Evolutionary conservation across 306 rosid genomes (phyloP), one percentile per base, ranked within the genome.

Genomic region (Prosopis cineraria): DNA sequence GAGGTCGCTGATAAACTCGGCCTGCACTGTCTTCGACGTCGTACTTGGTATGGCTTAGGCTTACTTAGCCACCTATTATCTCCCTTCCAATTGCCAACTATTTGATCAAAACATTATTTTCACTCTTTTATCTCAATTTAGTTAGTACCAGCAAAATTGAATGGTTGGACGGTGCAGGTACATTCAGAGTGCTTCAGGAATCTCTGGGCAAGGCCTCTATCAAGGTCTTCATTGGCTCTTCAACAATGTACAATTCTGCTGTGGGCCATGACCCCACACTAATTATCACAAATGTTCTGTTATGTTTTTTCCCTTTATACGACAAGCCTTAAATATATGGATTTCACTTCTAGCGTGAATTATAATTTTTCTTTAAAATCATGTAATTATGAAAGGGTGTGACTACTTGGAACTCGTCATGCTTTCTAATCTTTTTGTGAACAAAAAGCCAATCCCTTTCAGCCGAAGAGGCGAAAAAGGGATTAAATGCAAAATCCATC

Each of bases 181-280:
- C 78, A 78, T 84, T 79, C 88, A 82, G 60, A 56, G 84, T 43
- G 67, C 86, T 70, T 85, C 81, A 72, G 86, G 86, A 76, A 74
- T 78, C 55, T 71, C 84, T 27, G 80, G 91, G 55, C 78, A 84
- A 65, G 90, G 87, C 65, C 89, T 87, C 40, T 73, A 82, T 55
- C 79, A 69, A 60, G 86, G 89, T 22, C 85, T 88, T 41, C 84
- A 90, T 68, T 86, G 88, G 88, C 82, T 80, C 40, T 39, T 86
- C 14, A 77, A 53, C 73, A 78, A 78, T 78, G 40, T 31, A 20
- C 47, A 52, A 53, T 45, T 25, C 73, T 40, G 75, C 20, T 24
- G n/a, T 41, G 45, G 56, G 58, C 55, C 65, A 10, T 3, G 34
- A 52, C 55, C 9, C 10, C 6, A 1, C 16, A 55, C 2, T 10